These are phyloP conservation scores for Ustilago esculenta DNA, from an alignment of 1,284 basidiomycete species.

Conservation along the genomic window DNA sequence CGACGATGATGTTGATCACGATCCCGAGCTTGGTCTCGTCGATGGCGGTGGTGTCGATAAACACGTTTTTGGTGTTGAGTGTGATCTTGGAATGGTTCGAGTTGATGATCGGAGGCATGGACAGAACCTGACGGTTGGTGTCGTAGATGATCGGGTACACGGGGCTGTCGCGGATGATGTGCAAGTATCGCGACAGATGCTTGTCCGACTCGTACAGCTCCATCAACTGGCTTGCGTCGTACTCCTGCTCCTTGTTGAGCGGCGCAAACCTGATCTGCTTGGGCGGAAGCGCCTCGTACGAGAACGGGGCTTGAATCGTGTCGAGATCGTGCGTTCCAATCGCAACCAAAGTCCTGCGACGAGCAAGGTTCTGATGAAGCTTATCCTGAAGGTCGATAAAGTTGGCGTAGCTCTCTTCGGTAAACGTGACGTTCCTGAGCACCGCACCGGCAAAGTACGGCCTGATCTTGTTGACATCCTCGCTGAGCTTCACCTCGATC, in stretches of 20 bases:
- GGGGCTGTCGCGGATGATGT: slow-evolving; percentile 91
- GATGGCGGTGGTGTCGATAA: slow-evolving; percentile 97
- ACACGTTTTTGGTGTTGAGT: slow-evolving; percentile 90
- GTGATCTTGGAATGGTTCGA: slow-evolving; percentile 86
- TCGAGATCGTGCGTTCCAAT: slow-evolving; percentile 98
- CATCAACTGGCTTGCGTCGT: slow-evolving; percentile 69
- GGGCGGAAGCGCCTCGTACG: slow-evolving; percentile 88
- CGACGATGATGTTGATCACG: slow-evolving; percentile 90
- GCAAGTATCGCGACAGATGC: slow-evolving; percentile 87
- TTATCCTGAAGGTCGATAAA: slow-evolving; percentile 99
- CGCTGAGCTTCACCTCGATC: slow-evolving; percentile 48
- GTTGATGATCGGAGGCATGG: slow-evolving; percentile 88
- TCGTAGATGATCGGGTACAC: slow-evolving; percentile 99
- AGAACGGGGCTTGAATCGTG: slow-evolving; percentile 84
- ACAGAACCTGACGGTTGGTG: slow-evolving; percentile 82
- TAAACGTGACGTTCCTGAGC: slow-evolving; percentile 87
- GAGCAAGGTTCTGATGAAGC: slow-evolving; percentile 93
- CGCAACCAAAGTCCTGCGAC: slow-evolving; percentile 88
- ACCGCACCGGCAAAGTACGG: slow-evolving; percentile 91
- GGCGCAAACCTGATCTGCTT: slow-evolving; percentile 90
- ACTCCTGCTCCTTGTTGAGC: slow-evolving; percentile 78
- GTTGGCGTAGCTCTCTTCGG: slow-evolving; percentile 86
- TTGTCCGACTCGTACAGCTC: slow-evolving; percentile 81
- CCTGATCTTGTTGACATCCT: slow-evolving; percentile 73
- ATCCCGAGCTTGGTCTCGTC: slow-evolving; percentile 96